Conservation (phyloP, 257 asterid genomes). For the Salvia miltiorrhiza region DNA sequence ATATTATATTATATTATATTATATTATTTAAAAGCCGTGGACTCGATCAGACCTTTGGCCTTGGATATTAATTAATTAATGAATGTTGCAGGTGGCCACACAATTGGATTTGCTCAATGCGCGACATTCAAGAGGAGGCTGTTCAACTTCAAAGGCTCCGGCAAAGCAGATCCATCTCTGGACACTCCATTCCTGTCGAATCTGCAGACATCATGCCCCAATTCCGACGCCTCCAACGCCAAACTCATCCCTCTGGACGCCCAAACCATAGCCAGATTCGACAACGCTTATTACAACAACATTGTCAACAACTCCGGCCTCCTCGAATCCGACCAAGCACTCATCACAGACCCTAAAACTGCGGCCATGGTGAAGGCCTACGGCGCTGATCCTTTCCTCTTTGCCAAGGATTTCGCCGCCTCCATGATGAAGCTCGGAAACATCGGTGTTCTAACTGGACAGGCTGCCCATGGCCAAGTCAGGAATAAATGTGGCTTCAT, state of each 20-base stretch:
- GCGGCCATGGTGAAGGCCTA: conserved; percentile 54
- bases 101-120: conserved; percentile 84
- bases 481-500: conserved; percentile 48
- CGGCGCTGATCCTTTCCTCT: conserved; percentile 41
- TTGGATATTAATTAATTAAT: no score
- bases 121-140: conserved; percentile 71
- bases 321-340: conserved; percentile 77
- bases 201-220: conserved; percentile 49
- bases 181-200: conserved; percentile 40
- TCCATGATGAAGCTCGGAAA: conserved; percentile 71
- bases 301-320: conserved; percentile 48
- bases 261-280: conserved; percentile 36
- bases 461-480: conserved; percentile 63
- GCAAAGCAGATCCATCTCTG: conserved; percentile 62
- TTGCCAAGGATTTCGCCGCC: conserved; percentile 49
- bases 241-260: conserved; percentile 49
- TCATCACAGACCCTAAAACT: conserved; percentile 43
- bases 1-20: no score
- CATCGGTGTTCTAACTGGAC: conserved; percentile 53
- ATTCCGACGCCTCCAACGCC: conserved; percentile 42
- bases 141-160: conserved; percentile 54
- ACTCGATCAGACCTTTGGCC: no score
- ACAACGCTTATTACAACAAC: conserved; percentile 56
- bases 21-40: no score
- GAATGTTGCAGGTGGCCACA: conserved; percentile 62